A percentile compares a stretch with the other conserved stretches of the same genome.
Evolutionary conservation across 2,329 filamentous ascomycete species (phyloP).

Genomic region (Cercospora sp.): DNA sequence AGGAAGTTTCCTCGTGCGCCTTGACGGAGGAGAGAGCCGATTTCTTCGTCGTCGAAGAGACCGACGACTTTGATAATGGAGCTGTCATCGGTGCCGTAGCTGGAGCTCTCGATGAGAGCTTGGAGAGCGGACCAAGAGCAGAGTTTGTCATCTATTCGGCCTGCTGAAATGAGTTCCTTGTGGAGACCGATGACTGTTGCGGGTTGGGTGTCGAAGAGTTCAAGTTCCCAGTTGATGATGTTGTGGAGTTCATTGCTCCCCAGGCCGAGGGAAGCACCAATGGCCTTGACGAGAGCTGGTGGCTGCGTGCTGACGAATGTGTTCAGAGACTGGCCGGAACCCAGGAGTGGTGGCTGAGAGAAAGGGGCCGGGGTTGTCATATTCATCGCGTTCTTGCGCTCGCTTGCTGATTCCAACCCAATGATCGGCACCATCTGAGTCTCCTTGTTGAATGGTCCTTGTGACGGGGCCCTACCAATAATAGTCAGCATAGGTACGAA

Average conservation of each 20-base stretch:
- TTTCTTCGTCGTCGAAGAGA: slow-evolving; percentile 97
- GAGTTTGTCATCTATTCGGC: slow-evolving; percentile 95
- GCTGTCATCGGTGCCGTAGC: slow-evolving; percentile 56
- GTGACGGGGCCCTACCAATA: too few relatives aligned
- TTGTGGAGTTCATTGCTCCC: slow-evolving; percentile 57
- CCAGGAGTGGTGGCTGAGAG: slow-evolving; percentile 48
- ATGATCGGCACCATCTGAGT: slow-evolving; percentile 94
- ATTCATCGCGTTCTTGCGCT: slow-evolving; percentile 36
- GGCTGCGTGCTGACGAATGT: slow-evolving; percentile 84
- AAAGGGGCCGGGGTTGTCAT: slow-evolving; percentile 35
- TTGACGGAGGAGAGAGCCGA: slow-evolving; percentile 85
- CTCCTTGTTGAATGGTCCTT: slow-evolving; percentile 74
- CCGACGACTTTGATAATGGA: slow-evolving; percentile 81
- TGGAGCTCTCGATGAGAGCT: slow-evolving; percentile 64
- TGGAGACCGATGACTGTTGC: slow-evolving; percentile 81
- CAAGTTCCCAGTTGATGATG: slow-evolving; percentile 95
- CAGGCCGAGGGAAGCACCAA: slow-evolving; percentile 75
- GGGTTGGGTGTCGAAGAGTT: slow-evolving; percentile 88
- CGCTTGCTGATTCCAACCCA: slow-evolving; percentile 66
- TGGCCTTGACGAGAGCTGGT: slow-evolving; percentile 77
- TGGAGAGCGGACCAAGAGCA: slow-evolving; percentile 91
- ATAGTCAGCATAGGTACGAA: too few relatives aligned
- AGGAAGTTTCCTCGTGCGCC: slow-evolving; percentile 89
- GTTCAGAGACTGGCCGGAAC: slow-evolving; percentile 52
- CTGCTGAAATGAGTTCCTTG: slow-evolving; percentile 91